Conservation (phyloP, 2,329 filamentous ascomycete genomes). For the Beauveria australis region DNA sequence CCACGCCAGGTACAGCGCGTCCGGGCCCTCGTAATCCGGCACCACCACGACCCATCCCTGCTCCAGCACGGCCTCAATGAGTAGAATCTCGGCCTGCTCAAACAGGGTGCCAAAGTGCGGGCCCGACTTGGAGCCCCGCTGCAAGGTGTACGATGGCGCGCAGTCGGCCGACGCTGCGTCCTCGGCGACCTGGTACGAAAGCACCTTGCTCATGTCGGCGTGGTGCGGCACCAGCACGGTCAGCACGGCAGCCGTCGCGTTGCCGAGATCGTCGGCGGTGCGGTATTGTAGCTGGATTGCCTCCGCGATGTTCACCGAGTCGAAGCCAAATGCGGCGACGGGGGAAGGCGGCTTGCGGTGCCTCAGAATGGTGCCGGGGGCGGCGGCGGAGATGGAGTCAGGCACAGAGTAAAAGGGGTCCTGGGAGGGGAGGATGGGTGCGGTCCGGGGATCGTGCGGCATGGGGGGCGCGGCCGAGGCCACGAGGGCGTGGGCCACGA, state of each 20-base stretch:
- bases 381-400: neutral
- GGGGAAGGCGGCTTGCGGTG: constrained; percentile 10
- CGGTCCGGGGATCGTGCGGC: neutral
- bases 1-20: constrained; percentile 33
- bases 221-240: constrained; percentile 30
- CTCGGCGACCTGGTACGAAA: constrained; percentile 36
- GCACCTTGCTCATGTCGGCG: constrained; percentile 19
- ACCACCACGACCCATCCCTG: constrained; percentile 39
- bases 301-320: constrained; percentile 14
- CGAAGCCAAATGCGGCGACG: constrained; percentile 13
- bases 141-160: constrained; percentile 19
- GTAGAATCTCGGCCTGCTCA: constrained; percentile 17
- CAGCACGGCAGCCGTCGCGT: constrained; percentile 28
- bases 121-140: constrained; percentile 14
- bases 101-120: constrained; percentile 29
- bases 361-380: constrained; percentile 12
- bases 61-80: constrained; percentile 23
- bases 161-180: constrained; percentile 30
- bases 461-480: neutral
- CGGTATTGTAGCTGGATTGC: constrained; percentile 30
- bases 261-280: constrained; percentile 27
- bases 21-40: constrained; percentile 38
- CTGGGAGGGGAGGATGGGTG: constrained; percentile 9
- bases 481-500: neutral
- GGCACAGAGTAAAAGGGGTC: constrained; percentile 16